These are phyloP conservation scores for Hericium erinaceus DNA, from an alignment of 768 basidiomycete genomes.

Conservation along the genomic window DNA sequence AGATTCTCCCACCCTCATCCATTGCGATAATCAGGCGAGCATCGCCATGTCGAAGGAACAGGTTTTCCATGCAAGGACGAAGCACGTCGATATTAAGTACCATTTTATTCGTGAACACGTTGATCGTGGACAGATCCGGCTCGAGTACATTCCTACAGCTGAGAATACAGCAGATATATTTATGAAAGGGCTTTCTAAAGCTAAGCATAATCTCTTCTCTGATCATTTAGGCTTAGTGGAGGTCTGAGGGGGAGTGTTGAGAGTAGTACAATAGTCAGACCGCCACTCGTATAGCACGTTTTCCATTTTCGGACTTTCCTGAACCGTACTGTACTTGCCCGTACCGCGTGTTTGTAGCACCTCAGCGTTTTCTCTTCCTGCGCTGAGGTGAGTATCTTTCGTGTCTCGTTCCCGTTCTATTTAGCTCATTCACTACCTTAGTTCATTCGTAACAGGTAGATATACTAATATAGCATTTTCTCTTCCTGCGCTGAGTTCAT, in stretches of 20 bases:
- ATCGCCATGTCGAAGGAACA: slow-evolving; percentile 15
- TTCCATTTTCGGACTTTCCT: too few relatives aligned
- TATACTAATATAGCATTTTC: too few relatives aligned
- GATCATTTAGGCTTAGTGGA: neutral
- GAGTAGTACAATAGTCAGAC: too few relatives aligned
- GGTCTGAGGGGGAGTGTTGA: neutral
- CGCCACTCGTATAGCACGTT: neutral
- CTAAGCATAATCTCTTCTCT: neutral
- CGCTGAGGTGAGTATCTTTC: too few relatives aligned
- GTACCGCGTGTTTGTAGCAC: too few relatives aligned
- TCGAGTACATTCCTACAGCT: neutral
- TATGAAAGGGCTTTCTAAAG: neutral
- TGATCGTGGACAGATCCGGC: neutral
- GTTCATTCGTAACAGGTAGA: too few relatives aligned
- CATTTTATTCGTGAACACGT: slow-evolving; percentile 20
- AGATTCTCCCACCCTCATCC: slow-evolving; percentile 2
- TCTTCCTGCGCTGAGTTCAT: too few relatives aligned
- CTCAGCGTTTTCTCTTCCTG: too few relatives aligned
- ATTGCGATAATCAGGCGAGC: slow-evolving; percentile 7
- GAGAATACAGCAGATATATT: neutral
- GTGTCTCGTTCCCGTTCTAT: too few relatives aligned
- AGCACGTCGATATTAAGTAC: slow-evolving; percentile 23
- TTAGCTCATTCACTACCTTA: too few relatives aligned
- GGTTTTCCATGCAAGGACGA: slow-evolving; percentile 15
- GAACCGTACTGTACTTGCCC: too few relatives aligned